Evolutionary conservation across 2,329 filamentous ascomycete genomes (phyloP).

Genomic region (Tolypocladium pustulatum): DNA sequence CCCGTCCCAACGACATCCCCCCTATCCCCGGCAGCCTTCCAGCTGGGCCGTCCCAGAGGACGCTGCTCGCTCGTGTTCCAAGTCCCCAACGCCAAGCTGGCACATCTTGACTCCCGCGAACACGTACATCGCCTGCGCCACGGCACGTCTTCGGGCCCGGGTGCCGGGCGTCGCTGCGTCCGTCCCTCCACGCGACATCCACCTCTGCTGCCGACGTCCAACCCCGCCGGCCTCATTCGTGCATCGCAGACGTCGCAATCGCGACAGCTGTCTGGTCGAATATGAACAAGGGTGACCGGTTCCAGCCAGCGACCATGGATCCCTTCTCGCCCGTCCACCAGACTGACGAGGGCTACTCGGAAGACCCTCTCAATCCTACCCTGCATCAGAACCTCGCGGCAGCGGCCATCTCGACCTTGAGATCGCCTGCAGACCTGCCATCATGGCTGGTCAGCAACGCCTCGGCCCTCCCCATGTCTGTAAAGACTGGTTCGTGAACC

Average conservation of each 20-base stretch:
- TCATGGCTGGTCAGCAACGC: conserved; percentile 40
- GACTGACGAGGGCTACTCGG: conserved; percentile 81
- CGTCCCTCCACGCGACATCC: background rate
- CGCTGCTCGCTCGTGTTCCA: background rate
- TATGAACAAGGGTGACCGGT: conserved; percentile 18
- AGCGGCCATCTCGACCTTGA: conserved; percentile 21
- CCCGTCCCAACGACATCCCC: background rate
- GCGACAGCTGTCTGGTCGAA: background rate
- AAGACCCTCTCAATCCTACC: conserved; percentile 50
- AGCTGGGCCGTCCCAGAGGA: background rate
- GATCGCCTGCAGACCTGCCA: conserved; percentile 32
- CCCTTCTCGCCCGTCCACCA: conserved; percentile 41
- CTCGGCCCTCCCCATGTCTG: conserved; percentile 34
- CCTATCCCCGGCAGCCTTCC: background rate
- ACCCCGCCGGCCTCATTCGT: background rate
- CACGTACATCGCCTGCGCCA: background rate
- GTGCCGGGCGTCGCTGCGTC: background rate
- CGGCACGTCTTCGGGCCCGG: background rate
- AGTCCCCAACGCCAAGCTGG: background rate
- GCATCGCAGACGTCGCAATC: background rate
- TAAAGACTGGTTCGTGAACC: conserved; percentile 35
- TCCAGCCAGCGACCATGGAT: conserved; percentile 25
- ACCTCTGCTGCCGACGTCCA: background rate
- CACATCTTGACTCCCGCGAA: background rate
- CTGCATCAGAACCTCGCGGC: conserved; percentile 20